phyloP scores from a whole-genome alignment of 352 stramenopile genomes.

The Albugo candida region DNA sequence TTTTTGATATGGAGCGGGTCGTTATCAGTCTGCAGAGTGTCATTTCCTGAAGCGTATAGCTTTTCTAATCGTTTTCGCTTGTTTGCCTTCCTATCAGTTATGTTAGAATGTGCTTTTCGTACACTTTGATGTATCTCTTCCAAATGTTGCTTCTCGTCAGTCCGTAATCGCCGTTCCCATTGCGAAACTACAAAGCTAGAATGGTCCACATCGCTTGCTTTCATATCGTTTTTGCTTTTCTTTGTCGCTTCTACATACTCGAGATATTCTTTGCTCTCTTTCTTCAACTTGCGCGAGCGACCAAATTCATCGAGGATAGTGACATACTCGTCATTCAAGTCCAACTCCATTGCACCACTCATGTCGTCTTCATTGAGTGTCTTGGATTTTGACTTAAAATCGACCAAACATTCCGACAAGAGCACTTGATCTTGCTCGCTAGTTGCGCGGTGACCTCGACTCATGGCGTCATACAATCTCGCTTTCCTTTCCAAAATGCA shows the following conservation, averaged over 20 bases:
- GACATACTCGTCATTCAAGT: conserved; percentile 1
- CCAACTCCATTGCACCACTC: conserved; percentile 8
- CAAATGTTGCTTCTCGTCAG: conserved; percentile 35
- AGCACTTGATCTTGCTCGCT: conserved; percentile 1
- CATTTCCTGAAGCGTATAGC: conserved; percentile 5
- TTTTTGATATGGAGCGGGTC: no score
- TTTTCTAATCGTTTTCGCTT: conserved; percentile 50
- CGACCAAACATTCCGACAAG: conserved; percentile 35
- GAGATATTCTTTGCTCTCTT: conserved; percentile 17
- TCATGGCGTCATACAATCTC: conserved; percentile 56
- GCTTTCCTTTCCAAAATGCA: conserved; percentile 49
- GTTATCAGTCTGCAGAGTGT: no score
- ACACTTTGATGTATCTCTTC: conserved; percentile 38
- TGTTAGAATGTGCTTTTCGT: conserved; percentile 17
- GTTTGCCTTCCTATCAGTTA: conserved; percentile 19
- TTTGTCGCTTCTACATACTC: background rate
- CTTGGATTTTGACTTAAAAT: conserved; percentile 28
- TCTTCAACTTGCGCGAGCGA: conserved; percentile 19
- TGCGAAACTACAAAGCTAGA: conserved; percentile 56
- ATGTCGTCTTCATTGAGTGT: background rate
- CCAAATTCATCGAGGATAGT: conserved; percentile 48
- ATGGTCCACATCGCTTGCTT: background rate
- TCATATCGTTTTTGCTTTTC: background rate
- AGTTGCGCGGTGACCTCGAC: conserved; percentile 9
- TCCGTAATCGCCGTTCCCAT: conserved; percentile 58